A percentile compares a stretch with the other conserved stretches of the same genome.
These are phyloP conservation scores for Bruguiera parviflora DNA, from an alignment of 345 rosid species.

Conservation along the genomic window DNA sequence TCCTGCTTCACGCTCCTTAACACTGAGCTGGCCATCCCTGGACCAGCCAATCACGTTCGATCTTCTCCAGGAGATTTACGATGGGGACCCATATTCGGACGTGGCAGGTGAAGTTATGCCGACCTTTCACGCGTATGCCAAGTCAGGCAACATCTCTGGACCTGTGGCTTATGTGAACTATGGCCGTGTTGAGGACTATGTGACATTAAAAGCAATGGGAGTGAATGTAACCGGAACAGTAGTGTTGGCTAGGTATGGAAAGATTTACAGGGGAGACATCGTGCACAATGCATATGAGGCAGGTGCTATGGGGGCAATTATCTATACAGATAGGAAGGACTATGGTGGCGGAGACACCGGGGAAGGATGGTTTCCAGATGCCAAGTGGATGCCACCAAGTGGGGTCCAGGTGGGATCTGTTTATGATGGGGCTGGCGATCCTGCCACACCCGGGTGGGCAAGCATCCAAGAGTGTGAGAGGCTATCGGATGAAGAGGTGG, in stretches of 20 bases:
- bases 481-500: slow-evolving; percentile 53
- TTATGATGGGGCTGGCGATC: slow-evolving; percentile 60
- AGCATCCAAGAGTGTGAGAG: slow-evolving; percentile 71
- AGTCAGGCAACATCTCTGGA: slow-evolving; percentile 61
- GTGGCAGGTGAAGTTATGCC: slow-evolving; percentile 62
- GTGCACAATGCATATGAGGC: slow-evolving; percentile 55
- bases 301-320: slow-evolving; percentile 65
- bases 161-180: slow-evolving; percentile 67
- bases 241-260: slow-evolving; percentile 61
- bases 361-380: slow-evolving; percentile 57
- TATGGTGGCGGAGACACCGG: slow-evolving; percentile 49
- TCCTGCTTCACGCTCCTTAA: slow-evolving; percentile 60
- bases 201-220: slow-evolving; percentile 42
- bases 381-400: slow-evolving; percentile 76
- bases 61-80: slow-evolving; percentile 48
- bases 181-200: slow-evolving; percentile 63
- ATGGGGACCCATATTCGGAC: slow-evolving; percentile 61
- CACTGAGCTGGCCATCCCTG: slow-evolving; percentile 31
- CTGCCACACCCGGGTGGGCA: slow-evolving; percentile 85
- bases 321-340: slow-evolving; percentile 67
- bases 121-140: slow-evolving; percentile 71
- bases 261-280: slow-evolving; percentile 75
- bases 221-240: slow-evolving; percentile 45
- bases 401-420: slow-evolving; percentile 84
- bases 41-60: slow-evolving; percentile 33